Base-by-base conservation (phyloP, 2,329 filamentous ascomycete species). In the Epichloe baconii region DNA sequence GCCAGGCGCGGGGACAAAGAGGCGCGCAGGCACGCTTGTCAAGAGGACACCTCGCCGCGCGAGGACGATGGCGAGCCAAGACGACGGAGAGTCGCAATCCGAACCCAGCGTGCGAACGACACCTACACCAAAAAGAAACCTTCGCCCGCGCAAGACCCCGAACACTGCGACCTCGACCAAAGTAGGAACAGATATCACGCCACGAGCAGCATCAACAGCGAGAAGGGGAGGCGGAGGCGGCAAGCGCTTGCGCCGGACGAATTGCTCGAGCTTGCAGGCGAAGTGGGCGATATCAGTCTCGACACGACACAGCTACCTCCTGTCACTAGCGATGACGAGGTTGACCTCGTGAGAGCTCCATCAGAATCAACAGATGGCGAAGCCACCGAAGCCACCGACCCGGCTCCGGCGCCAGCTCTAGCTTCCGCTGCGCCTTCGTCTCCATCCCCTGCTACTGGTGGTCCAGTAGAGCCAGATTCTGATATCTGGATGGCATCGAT, bases 401-500 rank as follows among this genome's bases (percentile, higher is more conserved):
- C 17, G n/a, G 5, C 44, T 37, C 19, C 34, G 15, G 12, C 17
- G 3, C 12, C 34, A 3, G 34, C 14, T 23, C 8, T 31, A 19
- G 26, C 49, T n/a, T 4, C 41, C 17, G 47, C 49, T 3, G 49
- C 45, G 34, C 53, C 53, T 12, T 45, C 51, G 38, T 52, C 41
- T 31, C 51, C 52, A n/a, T 47, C 53, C 8, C 48, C 48, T 2
- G 49, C 49, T 11, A 48, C 50, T 14, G 54, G 55, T 3, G 54
- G 49, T 5, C 17, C 31, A 4, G 37, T 23, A 31, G 62, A 61
- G 23, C 50, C 61, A 23, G 63, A 70, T 37, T 70, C 70, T 0
- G 72, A 75, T 56, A 68, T 74, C 19, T 75, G 72, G 72, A 68
- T 75, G 58, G 65, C 66, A 31, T 68, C 68, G 6, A 44, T 71